These are phyloP conservation scores for Pelargonium cotyledonis DNA, from an alignment of 441 rosid species.

Conservation along the genomic window DNA sequence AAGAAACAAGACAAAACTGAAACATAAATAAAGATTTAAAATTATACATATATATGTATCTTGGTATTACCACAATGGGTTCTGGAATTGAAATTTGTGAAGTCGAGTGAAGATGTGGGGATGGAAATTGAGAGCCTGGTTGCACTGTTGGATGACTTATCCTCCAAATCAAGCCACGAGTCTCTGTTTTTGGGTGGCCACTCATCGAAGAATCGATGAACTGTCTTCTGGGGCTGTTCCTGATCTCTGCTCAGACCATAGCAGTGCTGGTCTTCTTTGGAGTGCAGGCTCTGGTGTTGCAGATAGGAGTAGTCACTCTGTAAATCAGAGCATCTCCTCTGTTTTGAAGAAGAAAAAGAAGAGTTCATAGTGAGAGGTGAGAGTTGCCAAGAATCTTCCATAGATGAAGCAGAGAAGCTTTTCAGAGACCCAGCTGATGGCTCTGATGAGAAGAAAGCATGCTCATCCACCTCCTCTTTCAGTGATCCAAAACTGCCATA, in stretches of 20 bases:
- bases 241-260: conserved; percentile 37
- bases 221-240: conserved; percentile 46
- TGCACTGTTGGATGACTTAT: conserved; percentile 44
- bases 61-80: conserved; percentile 35
- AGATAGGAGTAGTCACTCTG: conserved; percentile 50
- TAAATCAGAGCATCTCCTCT: conserved; percentile 39
- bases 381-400: conserved; percentile 67
- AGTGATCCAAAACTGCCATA: conserved; percentile 39
- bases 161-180: conserved; percentile 62
- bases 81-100: conserved; percentile 45
- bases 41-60: too few relatives aligned
- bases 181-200: conserved; percentile 63
- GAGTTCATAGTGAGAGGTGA: conserved; percentile 59
- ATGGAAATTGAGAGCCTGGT: conserved; percentile 68
- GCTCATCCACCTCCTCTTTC: conserved; percentile 59
- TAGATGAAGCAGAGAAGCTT: conserved; percentile 49
- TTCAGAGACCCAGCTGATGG: conserved; percentile 46
- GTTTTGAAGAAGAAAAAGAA: conserved; percentile 35
- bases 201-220: conserved; percentile 85
- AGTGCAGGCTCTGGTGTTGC: conserved; percentile 47
- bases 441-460: conserved; percentile 64
- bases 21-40: too few relatives aligned
- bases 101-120: conserved; percentile 56
- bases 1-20: background rate
- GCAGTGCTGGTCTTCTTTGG: conserved; percentile 31